Evolutionary conservation across 2,329 filamentous ascomycete species (phyloP).

Genomic region (Trichoderma cornu-damae): DNA sequence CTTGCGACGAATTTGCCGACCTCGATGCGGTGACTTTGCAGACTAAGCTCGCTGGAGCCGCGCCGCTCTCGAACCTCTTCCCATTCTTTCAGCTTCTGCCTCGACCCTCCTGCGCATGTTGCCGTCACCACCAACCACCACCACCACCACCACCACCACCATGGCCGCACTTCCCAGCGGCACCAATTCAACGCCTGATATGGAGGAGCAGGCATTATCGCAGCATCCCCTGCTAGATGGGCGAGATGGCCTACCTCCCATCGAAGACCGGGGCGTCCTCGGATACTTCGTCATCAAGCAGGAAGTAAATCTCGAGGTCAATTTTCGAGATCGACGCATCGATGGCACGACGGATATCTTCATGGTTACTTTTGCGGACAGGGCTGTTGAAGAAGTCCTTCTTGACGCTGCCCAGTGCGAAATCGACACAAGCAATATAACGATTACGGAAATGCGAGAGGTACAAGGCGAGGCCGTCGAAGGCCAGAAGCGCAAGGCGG

Average conservation of each 20-base stretch:
- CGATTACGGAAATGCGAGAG: constrained; percentile 41
- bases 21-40: constrained; percentile 18
- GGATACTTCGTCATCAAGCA: constrained; percentile 66
- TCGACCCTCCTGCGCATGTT: neutral
- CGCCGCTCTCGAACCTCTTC: neutral
- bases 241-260: constrained; percentile 31
- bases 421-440: constrained; percentile 51
- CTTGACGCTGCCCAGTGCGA: constrained; percentile 60
- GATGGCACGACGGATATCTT: constrained; percentile 77
- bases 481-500: constrained; percentile 38
- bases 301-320: constrained; percentile 82
- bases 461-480: constrained; percentile 33
- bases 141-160: neutral
- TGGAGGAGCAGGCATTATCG: constrained; percentile 12
- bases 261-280: constrained; percentile 35
- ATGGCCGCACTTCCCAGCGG: constrained; percentile 9
- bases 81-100: neutral
- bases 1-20: constrained; percentile 6
- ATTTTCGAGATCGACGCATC: constrained; percentile 71
- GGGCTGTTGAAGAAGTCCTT: constrained; percentile 51
- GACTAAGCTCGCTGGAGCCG: constrained; percentile 17
- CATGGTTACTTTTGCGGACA: constrained; percentile 59
- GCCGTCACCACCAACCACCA: no score
- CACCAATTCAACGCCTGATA: constrained; percentile 14
- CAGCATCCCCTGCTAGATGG: constrained; percentile 29